phyloP scores from a whole-genome alignment of 202 grass and related monocot genomes.

The Setaria italica region DNA sequence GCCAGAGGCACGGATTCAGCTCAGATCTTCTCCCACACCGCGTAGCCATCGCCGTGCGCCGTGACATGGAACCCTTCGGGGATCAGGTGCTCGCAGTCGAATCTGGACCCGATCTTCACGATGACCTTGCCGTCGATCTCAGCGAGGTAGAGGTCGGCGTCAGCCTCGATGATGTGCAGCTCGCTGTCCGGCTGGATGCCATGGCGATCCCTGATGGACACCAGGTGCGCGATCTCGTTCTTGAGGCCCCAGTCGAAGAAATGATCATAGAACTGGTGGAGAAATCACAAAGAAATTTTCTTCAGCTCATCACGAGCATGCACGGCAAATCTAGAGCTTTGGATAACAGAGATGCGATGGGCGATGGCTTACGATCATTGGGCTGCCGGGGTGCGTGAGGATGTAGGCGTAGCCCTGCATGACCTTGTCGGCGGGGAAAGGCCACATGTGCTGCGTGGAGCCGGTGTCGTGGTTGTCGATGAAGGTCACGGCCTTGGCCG shows the following conservation, averaged over 20 bases:
- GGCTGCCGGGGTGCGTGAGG: slow-evolving; percentile 80
- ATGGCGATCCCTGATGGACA: slow-evolving; percentile 61
- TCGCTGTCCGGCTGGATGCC: slow-evolving; percentile 61
- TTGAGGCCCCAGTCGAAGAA: slow-evolving; percentile 73
- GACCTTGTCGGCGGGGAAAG: slow-evolving; percentile 79
- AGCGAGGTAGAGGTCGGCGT: slow-evolving; percentile 79
- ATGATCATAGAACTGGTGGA: slow-evolving; percentile 70
- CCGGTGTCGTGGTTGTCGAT: slow-evolving; percentile 89
- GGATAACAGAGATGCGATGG: background rate
- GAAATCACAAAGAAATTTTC: too few relatives aligned
- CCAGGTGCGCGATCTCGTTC: slow-evolving; percentile 62
- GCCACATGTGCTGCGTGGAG: slow-evolving; percentile 83
- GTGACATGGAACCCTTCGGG: slow-evolving; percentile 54
- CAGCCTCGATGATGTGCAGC: slow-evolving; percentile 67
- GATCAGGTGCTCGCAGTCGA: slow-evolving; percentile 48
- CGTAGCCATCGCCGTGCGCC: slow-evolving; percentile 62
- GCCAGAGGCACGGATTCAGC: too few relatives aligned
- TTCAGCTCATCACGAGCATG: background rate
- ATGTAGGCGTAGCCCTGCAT: slow-evolving; percentile 96
- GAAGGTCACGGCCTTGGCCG: slow-evolving; percentile 91
- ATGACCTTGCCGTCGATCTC: slow-evolving; percentile 77
- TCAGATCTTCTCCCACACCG: slow-evolving; percentile 70
- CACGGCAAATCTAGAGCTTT: background rate
- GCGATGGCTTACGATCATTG: slow-evolving; percentile 68
- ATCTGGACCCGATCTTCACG: slow-evolving; percentile 64